Evolutionary conservation across 2,329 filamentous ascomycete genomes (phyloP), one percentile per base, ranked within the genome.

Genomic region (Ciborinia camelliae): DNA sequence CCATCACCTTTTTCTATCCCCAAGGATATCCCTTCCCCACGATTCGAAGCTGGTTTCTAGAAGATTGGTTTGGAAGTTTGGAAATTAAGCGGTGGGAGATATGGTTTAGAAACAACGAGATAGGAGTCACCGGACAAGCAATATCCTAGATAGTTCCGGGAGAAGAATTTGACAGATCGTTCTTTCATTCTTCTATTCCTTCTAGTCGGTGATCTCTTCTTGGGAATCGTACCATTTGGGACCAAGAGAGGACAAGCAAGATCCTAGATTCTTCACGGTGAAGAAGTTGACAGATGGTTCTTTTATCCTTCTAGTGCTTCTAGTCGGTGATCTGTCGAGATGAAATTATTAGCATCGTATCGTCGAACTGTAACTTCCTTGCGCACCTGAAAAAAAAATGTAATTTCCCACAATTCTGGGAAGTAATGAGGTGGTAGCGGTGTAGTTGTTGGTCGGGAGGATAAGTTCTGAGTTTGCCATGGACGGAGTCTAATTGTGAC

Each of bases 151-250:
- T 23, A 12, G 9, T 57, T 26, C 54, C 43, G 37, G 54, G 43
- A 37, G 54, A 43, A 32, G 54, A 43, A 43, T 37, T 57, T 57
- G 54, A 57, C 54, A 57, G 54, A 57, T 57, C 43, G 54, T 57
- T 57, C 54, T 43, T 57, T 57, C 37, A n/a, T n/a, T n/a, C n/a
- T n/a, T n/a, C n/a, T n/a, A 30, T 14, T 57, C 20, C 35, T 57
- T 57, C 54, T 57, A 57, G 54, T 43, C 23, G 54, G 23, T 30
- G 59, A 62, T 62, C 59, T 30, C 30, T 51, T 51, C 48, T 30
- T 28, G 48, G 26, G 47, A 23, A 28, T 32, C 47, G 58, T 61
- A 52, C 45, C 32, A 14, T 26, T 35, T 53, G 6, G 20, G n/a
- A n/a, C n/a, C n/a, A n/a, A n/a, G n/a, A n/a, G n/a, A n/a, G n/a